A percentile compares a stretch with the other conserved stretches of the same genome.
Conservation (phyloP, 106 monocot species). For the Chionographis japonica region DNA sequence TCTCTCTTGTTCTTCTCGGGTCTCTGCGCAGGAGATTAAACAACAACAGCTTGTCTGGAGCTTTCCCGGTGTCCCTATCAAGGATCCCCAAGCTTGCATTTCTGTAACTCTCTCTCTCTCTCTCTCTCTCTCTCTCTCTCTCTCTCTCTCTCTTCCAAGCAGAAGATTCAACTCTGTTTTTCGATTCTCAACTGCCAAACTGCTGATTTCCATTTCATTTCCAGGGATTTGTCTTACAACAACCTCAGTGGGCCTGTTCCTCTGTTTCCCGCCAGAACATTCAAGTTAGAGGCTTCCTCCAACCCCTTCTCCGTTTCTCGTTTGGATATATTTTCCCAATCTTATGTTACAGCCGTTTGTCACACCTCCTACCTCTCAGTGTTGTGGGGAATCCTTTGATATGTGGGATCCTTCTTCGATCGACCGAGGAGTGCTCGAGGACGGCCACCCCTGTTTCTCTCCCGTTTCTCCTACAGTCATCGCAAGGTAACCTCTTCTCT, state of each 20-base stretch:
- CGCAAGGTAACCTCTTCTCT: constrained; percentile 34
- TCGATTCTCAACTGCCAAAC: neutral
- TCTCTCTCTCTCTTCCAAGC: constrained; percentile 3
- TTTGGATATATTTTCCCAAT: neutral
- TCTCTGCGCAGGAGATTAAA: constrained; percentile 68
- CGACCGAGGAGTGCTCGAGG: constrained; percentile 44
- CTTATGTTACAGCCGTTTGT: neutral
- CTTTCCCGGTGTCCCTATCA: constrained; percentile 67
- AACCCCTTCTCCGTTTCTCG: constrained; percentile 4
- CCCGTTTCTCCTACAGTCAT: constrained; percentile 39
- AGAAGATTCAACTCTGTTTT: neutral
- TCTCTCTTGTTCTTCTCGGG: constrained; percentile 6
- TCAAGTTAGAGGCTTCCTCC: constrained; percentile 49
- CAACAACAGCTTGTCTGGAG: constrained; percentile 87
- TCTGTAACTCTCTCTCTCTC: constrained; percentile 35
- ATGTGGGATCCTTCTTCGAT: constrained; percentile 41
- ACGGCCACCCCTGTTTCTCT: constrained; percentile 33
- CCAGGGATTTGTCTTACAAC: constrained; percentile 93
- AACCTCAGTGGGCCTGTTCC: constrained; percentile 90
- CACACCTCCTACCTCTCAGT: constrained; percentile 20
- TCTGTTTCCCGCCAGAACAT: constrained; percentile 71
- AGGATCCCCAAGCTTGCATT: constrained; percentile 74
- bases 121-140: constrained; percentile 1
- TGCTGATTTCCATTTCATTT: neutral
- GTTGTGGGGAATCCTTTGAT: constrained; percentile 81